Evolutionary conservation across 805 yeast species (phyloP), one percentile per base, ranked within the genome.

Genomic region (Scheffersomyces ergatensis): DNA sequence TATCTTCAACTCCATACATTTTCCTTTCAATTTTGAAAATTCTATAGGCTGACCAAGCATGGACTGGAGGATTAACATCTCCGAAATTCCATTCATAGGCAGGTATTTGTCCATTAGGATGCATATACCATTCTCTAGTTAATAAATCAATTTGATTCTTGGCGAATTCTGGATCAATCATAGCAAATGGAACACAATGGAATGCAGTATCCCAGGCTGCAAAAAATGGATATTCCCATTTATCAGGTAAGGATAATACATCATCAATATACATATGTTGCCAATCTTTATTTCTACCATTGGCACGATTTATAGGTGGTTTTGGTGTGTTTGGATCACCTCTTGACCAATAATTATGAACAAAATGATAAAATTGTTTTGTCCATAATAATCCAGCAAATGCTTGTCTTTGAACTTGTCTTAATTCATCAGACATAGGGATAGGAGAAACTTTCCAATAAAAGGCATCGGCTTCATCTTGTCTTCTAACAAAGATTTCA

Each of bases 131-230:
- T 64, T 89, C 97, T 57, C 96, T 76, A 23, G 95, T 84, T 59
- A 89, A 69, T 42, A 89, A 68, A 58, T 85, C 95, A 51, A 89
- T 74, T 65, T 89, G 97, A 52, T 79, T 83, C 62, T 89, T 89
- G 26, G 97, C 95, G 67, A 87, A 89, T 40, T 78, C 88, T 1
- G 96, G 96, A 61, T 89, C 97, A 55, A 89, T 80, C 89, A 89
- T 86, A 4, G 96, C 92, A 47, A 89, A 67, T 11, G 97, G 96
- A 51, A 89, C 78, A 53, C 96, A 86, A 65, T 89, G 97, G 80
- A 89, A 89, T 0, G 96, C 95, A 4, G 95, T 83, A 63, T 89
- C 97, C 97, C 97, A 89, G 3, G 96, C 92, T 13, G 97, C 96
- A 61, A 89, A 89, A 60, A 89, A 89, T 11, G 96, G 96, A 62